Evolutionary conservation across 257 asterid genomes (phyloP), one percentile per base, ranked within the genome.

Genomic region (Eustoma russellianum): DNA sequence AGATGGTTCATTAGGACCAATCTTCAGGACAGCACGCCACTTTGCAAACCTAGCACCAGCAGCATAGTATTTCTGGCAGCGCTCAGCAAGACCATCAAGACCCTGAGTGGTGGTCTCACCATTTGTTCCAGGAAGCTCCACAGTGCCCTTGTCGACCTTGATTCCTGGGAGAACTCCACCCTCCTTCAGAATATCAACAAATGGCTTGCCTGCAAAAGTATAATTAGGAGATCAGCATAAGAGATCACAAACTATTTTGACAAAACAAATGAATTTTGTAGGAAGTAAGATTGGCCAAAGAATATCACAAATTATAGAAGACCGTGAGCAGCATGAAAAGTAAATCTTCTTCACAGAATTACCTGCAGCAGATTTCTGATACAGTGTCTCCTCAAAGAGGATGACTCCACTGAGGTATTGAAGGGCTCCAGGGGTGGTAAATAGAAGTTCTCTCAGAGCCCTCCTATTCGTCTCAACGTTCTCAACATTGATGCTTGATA

Each of bases 41-140:
- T 88, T 89, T 18, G 97, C 97, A 13, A 89, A 89, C 50, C 90
- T 74, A 13, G 94, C 94, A 46, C 97, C 95, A 34, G 97, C 93
- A 5, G 58, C 59, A 30, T 88, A 88, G 73, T 85, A 88, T 55
- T 88, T 58, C 34, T 82, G 86, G 83, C 97, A 88, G 0, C 97
- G 83, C 61, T 80, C 77, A n/a, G 86, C 95, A 15, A 88, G 90
- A 41, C 83, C 97, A 34, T 88, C 97, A n/a, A 88, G 93, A 66
- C 97, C 97, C 54, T 84, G 97, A 65, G 97, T 88, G 48, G 93
- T 82, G 52, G 95, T 88, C 80, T 88, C 97, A 41, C 95, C 97
- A 35, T 89, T 51, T 51, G 97, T 89, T 1, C 97, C 97, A n/a
- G 95, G 94, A 40, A 89, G 95, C 71, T 81, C 94, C 2, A 89